Evolutionary conservation across 495 filamentous ascomycete species (phyloP).

Genomic region (Penicillium bialowiezense): DNA sequence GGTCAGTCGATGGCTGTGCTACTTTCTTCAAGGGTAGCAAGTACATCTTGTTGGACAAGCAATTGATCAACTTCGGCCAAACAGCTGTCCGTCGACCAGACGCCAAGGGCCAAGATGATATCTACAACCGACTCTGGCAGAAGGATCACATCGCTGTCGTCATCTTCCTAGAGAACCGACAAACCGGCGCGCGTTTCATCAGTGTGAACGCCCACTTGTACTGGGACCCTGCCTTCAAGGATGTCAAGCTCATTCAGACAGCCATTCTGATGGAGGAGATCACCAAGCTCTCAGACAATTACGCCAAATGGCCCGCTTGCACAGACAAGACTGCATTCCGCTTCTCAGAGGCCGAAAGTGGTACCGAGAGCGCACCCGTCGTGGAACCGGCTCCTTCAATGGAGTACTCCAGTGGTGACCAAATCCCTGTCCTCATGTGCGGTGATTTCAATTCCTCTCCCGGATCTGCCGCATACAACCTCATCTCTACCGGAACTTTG

Average conservation of each 20-base stretch:
- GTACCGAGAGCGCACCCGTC: slow-evolving; percentile 46
- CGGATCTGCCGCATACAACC: slow-evolving; percentile 82
- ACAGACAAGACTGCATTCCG: slow-evolving; percentile 76
- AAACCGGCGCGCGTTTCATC: slow-evolving; percentile 83
- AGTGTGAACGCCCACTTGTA: slow-evolving; percentile 90
- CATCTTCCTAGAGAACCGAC: slow-evolving; percentile 84
- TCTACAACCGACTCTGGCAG: slow-evolving; percentile 97
- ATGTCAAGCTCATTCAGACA: slow-evolving; percentile 93
- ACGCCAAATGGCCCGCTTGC: slow-evolving; percentile 68
- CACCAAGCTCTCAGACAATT: slow-evolving; percentile 77
- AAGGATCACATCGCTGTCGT: slow-evolving; percentile 93
- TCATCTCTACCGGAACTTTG: slow-evolving; percentile 73
- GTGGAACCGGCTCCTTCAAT: slow-evolving; percentile 61
- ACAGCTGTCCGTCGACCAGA: slow-evolving; percentile 89
- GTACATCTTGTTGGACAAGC: slow-evolving; percentile 89
- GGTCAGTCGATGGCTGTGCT: slow-evolving; percentile 87
- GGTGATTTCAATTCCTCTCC: slow-evolving; percentile 92
- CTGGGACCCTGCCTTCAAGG: slow-evolving; percentile 86
- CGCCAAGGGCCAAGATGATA: slow-evolving; percentile 92
- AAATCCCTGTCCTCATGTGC: slow-evolving; percentile 88
- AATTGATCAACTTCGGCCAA: slow-evolving; percentile 86
- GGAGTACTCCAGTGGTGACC: slow-evolving; percentile 77
- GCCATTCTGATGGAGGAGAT: slow-evolving; percentile 92
- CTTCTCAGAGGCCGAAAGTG: slow-evolving; percentile 57
- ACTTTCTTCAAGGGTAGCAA: slow-evolving; percentile 93